Evolutionary conservation across 1,284 basidiomycete genomes (phyloP).

Genomic region (Cystobasidium slooffiae): DNA sequence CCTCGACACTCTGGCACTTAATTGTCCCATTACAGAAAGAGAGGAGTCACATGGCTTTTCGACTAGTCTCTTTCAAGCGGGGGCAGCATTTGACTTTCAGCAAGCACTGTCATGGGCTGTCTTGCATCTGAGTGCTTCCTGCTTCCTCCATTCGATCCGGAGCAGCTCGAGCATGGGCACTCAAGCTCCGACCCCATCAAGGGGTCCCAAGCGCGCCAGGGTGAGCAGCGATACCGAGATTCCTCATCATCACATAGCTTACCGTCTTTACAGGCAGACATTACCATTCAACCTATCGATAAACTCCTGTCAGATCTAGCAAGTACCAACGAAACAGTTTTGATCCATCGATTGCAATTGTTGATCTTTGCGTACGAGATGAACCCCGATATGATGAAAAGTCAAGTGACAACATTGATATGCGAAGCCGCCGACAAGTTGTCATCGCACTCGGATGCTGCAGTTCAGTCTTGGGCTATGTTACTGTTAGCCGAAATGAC

Average conservation of each 20-base stretch:
- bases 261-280: background rate
- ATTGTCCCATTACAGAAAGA: background rate
- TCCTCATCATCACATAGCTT: background rate
- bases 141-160: constrained; percentile 59
- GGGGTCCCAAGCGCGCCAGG: constrained; percentile 34
- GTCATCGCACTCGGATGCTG: constrained; percentile 68
- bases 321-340: constrained; percentile 46
- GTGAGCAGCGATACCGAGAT: constrained; percentile 25
- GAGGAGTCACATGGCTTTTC: constrained; percentile 57
- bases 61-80: constrained; percentile 67
- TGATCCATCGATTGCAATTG: constrained; percentile 66
- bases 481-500: constrained; percentile 59
- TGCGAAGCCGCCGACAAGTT: constrained; percentile 60
- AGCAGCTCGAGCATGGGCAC: background rate
- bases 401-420: constrained; percentile 65
- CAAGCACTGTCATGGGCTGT: constrained; percentile 80
- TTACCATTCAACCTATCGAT: background rate
- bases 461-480: constrained; percentile 79
- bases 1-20: constrained; percentile 64
- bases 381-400: constrained; percentile 68
- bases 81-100: constrained; percentile 69
- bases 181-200: constrained; percentile 19
- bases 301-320: constrained; percentile 61
- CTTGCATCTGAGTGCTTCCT: constrained; percentile 82
- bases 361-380: constrained; percentile 81